A percentile compares a stretch with the other conserved stretches of the same genome.
Conservation (phyloP, 2,329 filamentous ascomycete species). For the Monilinia vaccinii-corymbosi region DNA sequence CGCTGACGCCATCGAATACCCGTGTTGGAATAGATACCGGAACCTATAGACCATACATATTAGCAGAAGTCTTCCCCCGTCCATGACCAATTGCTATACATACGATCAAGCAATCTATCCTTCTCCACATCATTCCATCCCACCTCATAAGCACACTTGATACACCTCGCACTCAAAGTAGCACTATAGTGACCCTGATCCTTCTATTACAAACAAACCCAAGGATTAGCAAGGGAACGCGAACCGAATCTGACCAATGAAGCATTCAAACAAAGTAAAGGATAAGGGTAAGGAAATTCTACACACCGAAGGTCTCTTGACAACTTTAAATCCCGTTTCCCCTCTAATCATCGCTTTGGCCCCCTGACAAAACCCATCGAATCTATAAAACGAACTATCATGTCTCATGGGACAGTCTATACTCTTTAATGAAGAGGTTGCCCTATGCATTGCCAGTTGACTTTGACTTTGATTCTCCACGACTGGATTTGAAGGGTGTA, state of each 20-base stretch:
- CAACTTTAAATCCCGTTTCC: conserved; percentile 25
- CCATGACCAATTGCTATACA: not conserved
- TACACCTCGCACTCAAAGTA: conserved; percentile 24
- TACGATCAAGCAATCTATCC: conserved; percentile 23
- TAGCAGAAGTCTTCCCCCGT: not conserved
- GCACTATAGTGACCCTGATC: conserved; percentile 26
- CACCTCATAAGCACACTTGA: conserved; percentile 28
- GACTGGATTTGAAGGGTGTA: not conserved
- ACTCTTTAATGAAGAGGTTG: conserved; percentile 20
- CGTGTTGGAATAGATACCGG: conserved; percentile 26
- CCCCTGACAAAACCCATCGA: conserved; percentile 28
- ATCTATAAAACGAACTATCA: conserved; percentile 27
- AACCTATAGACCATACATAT: conserved; percentile 12
- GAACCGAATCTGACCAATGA: not conserved
- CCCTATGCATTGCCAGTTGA: conserved; percentile 12
- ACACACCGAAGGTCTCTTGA: conserved; percentile 26
- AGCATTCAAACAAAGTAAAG: not conserved
- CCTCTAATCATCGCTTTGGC: conserved; percentile 23
- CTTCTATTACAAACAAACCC: conserved; percentile 6
- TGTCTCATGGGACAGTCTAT: conserved; percentile 24
- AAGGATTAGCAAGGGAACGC: conserved; percentile 7
- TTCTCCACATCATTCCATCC: conserved; percentile 26
- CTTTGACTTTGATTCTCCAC: conserved; percentile 2
- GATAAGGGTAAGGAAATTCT: not conserved
- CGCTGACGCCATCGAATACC: conserved; percentile 26